phyloP scores from a whole-genome alignment of 2,329 filamentous ascomycete species.

The Colletotrichum endophyticum region DNA sequence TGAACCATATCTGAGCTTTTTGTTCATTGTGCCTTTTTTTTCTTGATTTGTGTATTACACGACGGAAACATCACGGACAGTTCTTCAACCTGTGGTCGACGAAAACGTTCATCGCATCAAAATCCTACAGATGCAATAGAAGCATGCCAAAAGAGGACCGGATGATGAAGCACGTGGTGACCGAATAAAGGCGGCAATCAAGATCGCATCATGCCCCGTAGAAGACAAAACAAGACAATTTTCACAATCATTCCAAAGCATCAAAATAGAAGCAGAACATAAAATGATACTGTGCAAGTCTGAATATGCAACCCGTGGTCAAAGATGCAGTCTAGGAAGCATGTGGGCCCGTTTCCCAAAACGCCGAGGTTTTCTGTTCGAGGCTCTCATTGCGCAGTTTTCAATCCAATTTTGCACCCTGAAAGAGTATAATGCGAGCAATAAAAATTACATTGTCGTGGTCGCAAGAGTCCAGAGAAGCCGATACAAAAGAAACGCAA shows the following conservation, averaged over 20 bases:
- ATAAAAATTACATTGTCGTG: not conserved
- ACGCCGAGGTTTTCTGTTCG: not conserved
- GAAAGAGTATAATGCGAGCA: not conserved
- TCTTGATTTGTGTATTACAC: not conserved
- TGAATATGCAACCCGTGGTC: not conserved
- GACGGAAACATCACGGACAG: fast-evolving
- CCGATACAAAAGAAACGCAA: not conserved
- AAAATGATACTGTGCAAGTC: no score
- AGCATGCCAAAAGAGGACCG: no score
- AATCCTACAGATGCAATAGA: not conserved
- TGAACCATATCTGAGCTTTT: not conserved
- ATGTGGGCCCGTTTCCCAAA: not conserved
- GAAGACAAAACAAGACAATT: no score
- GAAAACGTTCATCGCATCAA: not conserved
- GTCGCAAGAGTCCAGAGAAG: not conserved
- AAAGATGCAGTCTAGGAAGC: not conserved
- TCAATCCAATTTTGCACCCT: not conserved
- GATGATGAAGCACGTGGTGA: no score
- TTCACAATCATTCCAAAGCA: no score
- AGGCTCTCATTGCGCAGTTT: not conserved
- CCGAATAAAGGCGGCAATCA: no score
- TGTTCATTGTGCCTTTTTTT: not conserved
- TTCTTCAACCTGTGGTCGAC: not conserved
- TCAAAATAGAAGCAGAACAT: no score
- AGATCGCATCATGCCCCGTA: no score